A percentile compares a stretch with the other conserved stretches of the same genome.
These are phyloP conservation scores for Annulohypoxylon maeteangense DNA, from an alignment of 495 filamentous ascomycete species.

Conservation along the genomic window DNA sequence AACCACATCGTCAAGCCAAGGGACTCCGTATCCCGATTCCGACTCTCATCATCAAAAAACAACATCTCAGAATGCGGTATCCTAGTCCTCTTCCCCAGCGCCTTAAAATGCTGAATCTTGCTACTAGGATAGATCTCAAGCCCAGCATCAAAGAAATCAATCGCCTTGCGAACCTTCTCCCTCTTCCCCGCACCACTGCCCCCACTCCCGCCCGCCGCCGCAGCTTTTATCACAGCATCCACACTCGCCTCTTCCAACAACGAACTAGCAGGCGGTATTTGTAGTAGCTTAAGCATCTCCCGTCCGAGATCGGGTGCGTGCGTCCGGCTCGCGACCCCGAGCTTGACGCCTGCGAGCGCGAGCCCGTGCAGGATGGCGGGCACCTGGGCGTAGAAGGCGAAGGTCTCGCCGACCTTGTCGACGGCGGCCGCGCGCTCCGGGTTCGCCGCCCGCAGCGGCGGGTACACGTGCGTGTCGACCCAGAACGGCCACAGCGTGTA, in stretches of 20 bases:
- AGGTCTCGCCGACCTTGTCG: conserved; percentile 78
- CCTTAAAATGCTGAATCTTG: conserved; percentile 86
- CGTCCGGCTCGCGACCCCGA: conserved; percentile 87
- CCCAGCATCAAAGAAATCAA: conserved; percentile 81
- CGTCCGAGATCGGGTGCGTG: conserved; percentile 80
- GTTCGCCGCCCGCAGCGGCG: conserved; percentile 72
- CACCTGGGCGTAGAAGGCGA: conserved; percentile 84
- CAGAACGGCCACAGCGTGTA: conserved; percentile 99
- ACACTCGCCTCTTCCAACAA: conserved; percentile 16
- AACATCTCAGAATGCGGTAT: conserved; percentile 84
- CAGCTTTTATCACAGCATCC: conserved; percentile 6
- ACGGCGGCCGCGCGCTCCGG: conserved; percentile 61
- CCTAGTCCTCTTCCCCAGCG: conserved; percentile 73
- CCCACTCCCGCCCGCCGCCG: not conserved
- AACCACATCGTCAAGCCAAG: conserved; percentile 85
- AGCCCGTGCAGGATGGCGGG: conserved; percentile 75
- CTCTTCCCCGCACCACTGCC: conserved; percentile 29
- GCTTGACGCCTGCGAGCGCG: conserved; percentile 60
- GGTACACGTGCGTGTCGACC: conserved; percentile 90
- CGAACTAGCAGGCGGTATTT: conserved; percentile 63
- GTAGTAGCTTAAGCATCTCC: conserved; percentile 80
- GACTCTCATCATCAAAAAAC: conserved; percentile 93
- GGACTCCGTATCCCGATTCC: conserved; percentile 87
- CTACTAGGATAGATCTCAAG: conserved; percentile 89
- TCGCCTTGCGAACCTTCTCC: conserved; percentile 60